Base-by-base conservation (phyloP, 805 yeast species). In the Lipomyces yamanashiensis region DNA sequence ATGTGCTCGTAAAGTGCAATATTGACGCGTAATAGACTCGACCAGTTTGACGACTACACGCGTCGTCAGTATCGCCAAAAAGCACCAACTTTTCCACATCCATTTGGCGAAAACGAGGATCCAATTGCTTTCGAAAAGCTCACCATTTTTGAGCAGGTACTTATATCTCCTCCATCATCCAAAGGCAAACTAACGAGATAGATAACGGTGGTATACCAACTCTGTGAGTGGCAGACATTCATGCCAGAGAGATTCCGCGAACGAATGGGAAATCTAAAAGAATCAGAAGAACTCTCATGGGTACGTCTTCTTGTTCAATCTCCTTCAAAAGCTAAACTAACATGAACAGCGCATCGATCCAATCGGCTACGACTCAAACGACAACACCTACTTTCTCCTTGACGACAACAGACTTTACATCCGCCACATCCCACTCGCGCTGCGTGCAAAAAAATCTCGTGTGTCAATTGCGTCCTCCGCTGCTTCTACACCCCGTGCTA, bases 361-460 rank as follows among this genome's bases (percentile, higher is more conserved):
- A 5, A 69, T 73, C 17, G 77, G 77, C 39, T 70, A 66, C 63
- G 70, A 69, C 39, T 70, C 68, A 9, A 69, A 70, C 9, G 67
- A 63, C 40, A 73, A 72, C 41, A 44, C 68, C 8, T 76, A 72
- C 58, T 75, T 67, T 55, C 64, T 76, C 17, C 69, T 76, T n/a
- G 78, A 76, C 44, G 78, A 76, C 63, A 75, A 75, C 41, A 66
- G 78, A 19, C 64, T 76, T 4, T 76, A 76, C 58, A 43, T 62
- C 34, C 57, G 68, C 17, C 47, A 51, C 40, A 62, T 60, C 19
- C 58, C 61, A 2, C 62, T 57, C 9, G 54, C 54, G 7, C n/a
- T 21, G 12, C 34, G 55, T 58, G 45, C 58, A 37, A 57, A 48
- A 33, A 47, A 17, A 19, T 23, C 33, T 17, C 49, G 53, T 28